Base-by-base conservation (phyloP, 1,139 yeast genomes). In the Lodderomyces parapsilosis region DNA sequence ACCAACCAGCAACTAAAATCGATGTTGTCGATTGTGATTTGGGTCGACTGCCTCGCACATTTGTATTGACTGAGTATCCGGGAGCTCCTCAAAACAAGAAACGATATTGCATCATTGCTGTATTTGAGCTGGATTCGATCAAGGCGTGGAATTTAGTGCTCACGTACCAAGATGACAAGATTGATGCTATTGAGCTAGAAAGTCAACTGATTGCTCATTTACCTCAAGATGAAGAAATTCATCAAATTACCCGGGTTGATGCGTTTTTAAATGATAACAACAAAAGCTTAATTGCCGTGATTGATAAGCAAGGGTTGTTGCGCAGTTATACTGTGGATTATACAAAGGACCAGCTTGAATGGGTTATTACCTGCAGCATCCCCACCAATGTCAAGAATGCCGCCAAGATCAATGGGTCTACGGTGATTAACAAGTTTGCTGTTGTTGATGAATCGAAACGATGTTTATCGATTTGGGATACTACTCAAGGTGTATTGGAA, bases 391-490 rank as follows among this genome's bases (percentile, higher is more conserved):
- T 86, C 4, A 41, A 49, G 2, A 65, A 76, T 34, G 77, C 86
- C 1, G 62, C 77, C 10, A 70, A 70, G 40, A 71, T 88, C 1
- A 80, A 84, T 42, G 95, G 90, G 0, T 86, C 96, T 0, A 81
- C 93, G 0, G 52, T 63, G 3, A 78, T 85, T 17, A 78, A 81
- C 42, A 88, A 86, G 52, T 67, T 88, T 40, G 96, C 95, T 1
- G 71, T 90, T 10, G 81, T 86, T 10, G 83, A 80, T 57, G 70
- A 70, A 9, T 47, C 68, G 0, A 78, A 80, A 1, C 63, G 63
- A 28, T 69, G 68, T 36, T 60, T 91, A 39, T 68, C 83, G 1
- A 79, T 91, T 17, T 91, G 96, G 96, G 96, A 90, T 60, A 71
- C 83, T 27, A 73, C 73, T 35, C 72, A 84, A 28, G 79, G 82